phyloP scores from a whole-genome alignment of 768 basidiomycete genomes.

The Lactifluus piperatus region DNA sequence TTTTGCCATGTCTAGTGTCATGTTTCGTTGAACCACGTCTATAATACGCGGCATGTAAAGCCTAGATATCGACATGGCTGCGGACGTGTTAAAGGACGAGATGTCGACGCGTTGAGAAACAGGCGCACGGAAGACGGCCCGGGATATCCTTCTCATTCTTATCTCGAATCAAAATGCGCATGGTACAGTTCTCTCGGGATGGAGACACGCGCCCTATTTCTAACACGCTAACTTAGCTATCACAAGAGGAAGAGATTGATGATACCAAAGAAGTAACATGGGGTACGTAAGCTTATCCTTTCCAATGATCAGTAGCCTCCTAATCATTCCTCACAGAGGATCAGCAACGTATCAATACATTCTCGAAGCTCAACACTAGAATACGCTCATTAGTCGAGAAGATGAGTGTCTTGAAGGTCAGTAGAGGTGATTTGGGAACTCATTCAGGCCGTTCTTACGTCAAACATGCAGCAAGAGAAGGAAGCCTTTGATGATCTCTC shows the following conservation, averaged over 20 bases:
- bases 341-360: conserved; percentile 84
- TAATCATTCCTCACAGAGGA: conserved; percentile 38
- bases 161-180: conserved; percentile 37
- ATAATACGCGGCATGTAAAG: conserved; percentile 10
- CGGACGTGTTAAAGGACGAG: too few species aligned
- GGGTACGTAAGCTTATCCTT: conserved; percentile 41
- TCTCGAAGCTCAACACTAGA: conserved; percentile 85
- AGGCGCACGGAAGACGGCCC: neutral
- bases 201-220: neutral
- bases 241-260: conserved; percentile 68
- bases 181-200: conserved; percentile 33
- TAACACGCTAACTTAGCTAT: conserved; percentile 38
- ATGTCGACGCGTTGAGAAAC: neutral
- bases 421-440: conserved; percentile 5
- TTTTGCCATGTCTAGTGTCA: conserved; percentile 39
- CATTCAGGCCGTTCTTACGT: neutral
- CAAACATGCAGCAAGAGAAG: conserved; percentile 71
- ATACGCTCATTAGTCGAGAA: conserved; percentile 63
- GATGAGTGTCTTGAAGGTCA: conserved; percentile 64
- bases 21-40: conserved; percentile 1
- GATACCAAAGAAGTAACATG: conserved; percentile 75
- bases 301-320: neutral
- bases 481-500: conserved; percentile 87
- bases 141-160: too few species aligned
- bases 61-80: conserved; percentile 6